Percentiles rank a stretch among this genome's conserved stretches.
Conservation (phyloP, 1,139 yeast species). For the Eremothecium coryli region DNA sequence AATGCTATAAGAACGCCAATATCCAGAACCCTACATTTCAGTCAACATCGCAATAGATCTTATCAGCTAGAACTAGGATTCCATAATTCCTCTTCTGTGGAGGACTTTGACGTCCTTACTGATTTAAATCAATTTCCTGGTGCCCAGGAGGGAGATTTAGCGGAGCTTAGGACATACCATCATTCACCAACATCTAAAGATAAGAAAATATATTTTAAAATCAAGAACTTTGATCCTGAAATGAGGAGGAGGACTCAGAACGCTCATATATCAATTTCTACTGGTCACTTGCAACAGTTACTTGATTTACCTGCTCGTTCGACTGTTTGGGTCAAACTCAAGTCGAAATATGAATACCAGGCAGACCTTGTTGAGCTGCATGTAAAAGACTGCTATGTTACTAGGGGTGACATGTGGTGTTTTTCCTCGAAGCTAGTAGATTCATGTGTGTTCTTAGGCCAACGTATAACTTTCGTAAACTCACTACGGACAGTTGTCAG, state of each 20-base stretch:
- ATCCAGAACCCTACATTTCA: background rate
- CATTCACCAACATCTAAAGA: slow-evolving; percentile 15
- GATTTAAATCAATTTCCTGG: slow-evolving; percentile 52
- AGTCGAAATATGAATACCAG: slow-evolving; percentile 42
- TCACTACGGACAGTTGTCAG: slow-evolving; percentile 56
- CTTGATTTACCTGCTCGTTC: slow-evolving; percentile 64
- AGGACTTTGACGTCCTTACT: slow-evolving; percentile 47
- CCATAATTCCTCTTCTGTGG: slow-evolving; percentile 57
- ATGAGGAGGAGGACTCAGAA: slow-evolving; percentile 27
- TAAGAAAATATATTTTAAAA: slow-evolving; percentile 39
- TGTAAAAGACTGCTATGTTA: slow-evolving; percentile 69
- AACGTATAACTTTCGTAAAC: slow-evolving; percentile 55
- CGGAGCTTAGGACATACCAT: slow-evolving; percentile 44
- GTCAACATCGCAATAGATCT: slow-evolving; percentile 11
- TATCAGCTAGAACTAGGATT: slow-evolving; percentile 50
- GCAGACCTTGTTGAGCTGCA: slow-evolving; percentile 78
- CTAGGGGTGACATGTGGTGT: slow-evolving; percentile 93
- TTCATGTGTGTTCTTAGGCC: slow-evolving; percentile 58
- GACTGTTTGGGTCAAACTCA: slow-evolving; percentile 47
- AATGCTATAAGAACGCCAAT: background rate
- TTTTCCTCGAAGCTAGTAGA: slow-evolving; percentile 55
- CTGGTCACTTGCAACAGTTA: slow-evolving; percentile 52
- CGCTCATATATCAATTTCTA: slow-evolving; percentile 45
- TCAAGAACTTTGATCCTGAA: slow-evolving; percentile 34
- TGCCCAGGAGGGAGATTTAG: slow-evolving; percentile 62